A percentile compares a stretch with the other conserved stretches of the same genome.
These are phyloP conservation scores for Colletotrichum tropicale DNA, from an alignment of 2,329 filamentous ascomycete genomes.

Conservation along the genomic window DNA sequence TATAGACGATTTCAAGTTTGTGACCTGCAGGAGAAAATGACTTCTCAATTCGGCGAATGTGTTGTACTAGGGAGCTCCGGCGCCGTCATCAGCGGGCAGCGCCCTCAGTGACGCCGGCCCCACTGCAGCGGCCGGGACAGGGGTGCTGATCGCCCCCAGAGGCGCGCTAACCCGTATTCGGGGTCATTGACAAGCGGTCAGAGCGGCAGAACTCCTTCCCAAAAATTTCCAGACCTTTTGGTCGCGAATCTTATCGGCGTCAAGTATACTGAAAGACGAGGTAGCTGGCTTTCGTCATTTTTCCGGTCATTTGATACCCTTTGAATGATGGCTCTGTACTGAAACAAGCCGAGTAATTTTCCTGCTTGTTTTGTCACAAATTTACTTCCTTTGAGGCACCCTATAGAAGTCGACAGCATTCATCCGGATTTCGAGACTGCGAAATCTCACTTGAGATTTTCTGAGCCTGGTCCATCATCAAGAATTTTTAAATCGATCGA, in stretches of 20 bases:
- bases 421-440: not conserved
- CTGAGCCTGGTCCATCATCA: not conserved
- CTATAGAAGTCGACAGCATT: not conserved
- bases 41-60: not conserved
- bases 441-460: not conserved
- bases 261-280: not conserved
- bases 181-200: slow-evolving; percentile 38
- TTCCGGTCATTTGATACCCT: not conserved
- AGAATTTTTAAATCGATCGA: not conserved
- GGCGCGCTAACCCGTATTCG: slow-evolving; percentile 37
- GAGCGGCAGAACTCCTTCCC: slow-evolving; percentile 37
- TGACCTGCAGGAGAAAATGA: not conserved
- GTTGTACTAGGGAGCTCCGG: not conserved
- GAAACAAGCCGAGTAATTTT: not conserved
- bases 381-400: not conserved
- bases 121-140: not conserved
- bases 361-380: not conserved
- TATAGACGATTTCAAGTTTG: not conserved
- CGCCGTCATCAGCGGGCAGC: not conserved
- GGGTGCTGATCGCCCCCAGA: slow-evolving; percentile 31
- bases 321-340: not conserved
- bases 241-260: slow-evolving; percentile 4
- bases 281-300: not conserved
- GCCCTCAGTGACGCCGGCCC: not conserved
- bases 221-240: slow-evolving; percentile 35